These are phyloP conservation scores for Paspalum notatum DNA, from an alignment of 176 grass and related monocot genomes.

Conservation along the genomic window DNA sequence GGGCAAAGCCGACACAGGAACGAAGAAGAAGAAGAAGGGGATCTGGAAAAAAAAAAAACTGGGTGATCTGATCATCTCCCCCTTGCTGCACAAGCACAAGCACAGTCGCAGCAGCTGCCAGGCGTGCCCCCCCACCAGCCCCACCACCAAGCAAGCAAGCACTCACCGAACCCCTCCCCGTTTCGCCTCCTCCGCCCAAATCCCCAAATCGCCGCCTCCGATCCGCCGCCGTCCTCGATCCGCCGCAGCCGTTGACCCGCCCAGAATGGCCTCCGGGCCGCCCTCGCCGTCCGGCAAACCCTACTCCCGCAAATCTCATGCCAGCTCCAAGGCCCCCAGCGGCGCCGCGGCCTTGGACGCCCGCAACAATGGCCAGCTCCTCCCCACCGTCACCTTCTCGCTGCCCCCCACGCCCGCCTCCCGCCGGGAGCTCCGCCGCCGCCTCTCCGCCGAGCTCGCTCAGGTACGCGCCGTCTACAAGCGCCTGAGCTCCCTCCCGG, in stretches of 20 bases:
- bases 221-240: constrained; percentile 47
- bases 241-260: constrained; percentile 47
- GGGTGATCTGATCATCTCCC: background rate
- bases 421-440: constrained; percentile 54
- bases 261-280: constrained; percentile 55
- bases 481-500: constrained; percentile 47
- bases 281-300: constrained; percentile 58
- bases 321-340: constrained; percentile 32
- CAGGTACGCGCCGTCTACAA: constrained; percentile 57
- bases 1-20: no score
- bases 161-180: constrained; percentile 52
- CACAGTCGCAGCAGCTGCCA: constrained; percentile 2
- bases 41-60: no score
- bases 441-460: constrained; percentile 55
- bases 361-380: constrained; percentile 45
- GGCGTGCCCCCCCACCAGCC: constrained; percentile 31
- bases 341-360: constrained; percentile 43
- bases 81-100: background rate
- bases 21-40: no score
- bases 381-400: constrained; percentile 47
- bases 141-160: constrained; percentile 39
- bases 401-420: constrained; percentile 29
- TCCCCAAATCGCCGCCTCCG: constrained; percentile 54
- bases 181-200: constrained; percentile 40
- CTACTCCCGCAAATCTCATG: constrained; percentile 63